A percentile compares a stretch with the other conserved stretches of the same genome.
These are phyloP conservation scores for Nicotiana sylvestris DNA, from an alignment of 257 asterid genomes.

Conservation along the genomic window DNA sequence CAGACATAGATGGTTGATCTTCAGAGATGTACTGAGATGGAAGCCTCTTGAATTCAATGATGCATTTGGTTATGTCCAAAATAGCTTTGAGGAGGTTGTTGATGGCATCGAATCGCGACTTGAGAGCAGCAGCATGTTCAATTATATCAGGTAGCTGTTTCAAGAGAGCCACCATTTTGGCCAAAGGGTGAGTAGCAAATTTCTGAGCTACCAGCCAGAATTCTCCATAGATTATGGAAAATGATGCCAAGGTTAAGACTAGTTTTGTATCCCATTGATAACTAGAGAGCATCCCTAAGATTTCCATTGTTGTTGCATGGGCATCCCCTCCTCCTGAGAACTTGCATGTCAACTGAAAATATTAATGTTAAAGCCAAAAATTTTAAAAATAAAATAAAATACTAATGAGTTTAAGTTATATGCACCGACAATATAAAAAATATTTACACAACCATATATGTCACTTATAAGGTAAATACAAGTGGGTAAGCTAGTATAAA, in stretches of 20 bases:
- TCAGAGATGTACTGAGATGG: slow-evolving; percentile 53
- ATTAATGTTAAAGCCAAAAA: neutral
- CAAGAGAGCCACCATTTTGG: slow-evolving; percentile 53
- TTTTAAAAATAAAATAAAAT: no score
- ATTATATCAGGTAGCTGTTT: slow-evolving; percentile 54
- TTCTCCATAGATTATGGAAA: slow-evolving; percentile 62
- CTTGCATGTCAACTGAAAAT: slow-evolving; percentile 59
- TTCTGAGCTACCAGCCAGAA: slow-evolving; percentile 66
- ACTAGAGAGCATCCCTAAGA: slow-evolving; percentile 49
- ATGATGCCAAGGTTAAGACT: slow-evolving; percentile 52
- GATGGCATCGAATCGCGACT: slow-evolving; percentile 48
- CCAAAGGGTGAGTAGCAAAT: slow-evolving; percentile 52
- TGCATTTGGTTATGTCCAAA: slow-evolving; percentile 50
- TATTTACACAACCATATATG: no score
- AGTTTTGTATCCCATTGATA: slow-evolving; percentile 76
- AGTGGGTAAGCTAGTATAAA: no score
- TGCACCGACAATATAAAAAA: no score
- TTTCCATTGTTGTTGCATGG: slow-evolving; percentile 47
- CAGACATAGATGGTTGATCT: slow-evolving; percentile 44
- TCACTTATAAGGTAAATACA: no score
- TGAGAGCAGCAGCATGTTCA: slow-evolving; percentile 36
- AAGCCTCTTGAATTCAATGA: slow-evolving; percentile 46
- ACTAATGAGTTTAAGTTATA: no score
- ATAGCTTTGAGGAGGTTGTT: slow-evolving; percentile 47
- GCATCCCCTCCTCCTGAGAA: slow-evolving; percentile 58